These are phyloP conservation scores for Epithemia pelagica DNA, from an alignment of 108 stramenopile genomes.

Conservation along the genomic window DNA sequence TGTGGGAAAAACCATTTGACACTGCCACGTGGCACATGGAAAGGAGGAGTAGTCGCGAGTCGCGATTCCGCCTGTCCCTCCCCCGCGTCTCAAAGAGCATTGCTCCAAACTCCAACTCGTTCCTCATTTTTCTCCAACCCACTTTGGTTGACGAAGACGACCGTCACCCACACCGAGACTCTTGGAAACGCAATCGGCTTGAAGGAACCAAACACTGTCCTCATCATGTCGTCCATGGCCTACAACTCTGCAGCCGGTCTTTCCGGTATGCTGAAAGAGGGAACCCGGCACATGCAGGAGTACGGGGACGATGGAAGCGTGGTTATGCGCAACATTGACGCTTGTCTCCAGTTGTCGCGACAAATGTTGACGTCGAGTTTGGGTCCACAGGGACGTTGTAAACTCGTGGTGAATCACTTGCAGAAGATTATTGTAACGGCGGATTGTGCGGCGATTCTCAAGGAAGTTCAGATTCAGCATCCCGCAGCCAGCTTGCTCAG, in stretches of 20 bases:
- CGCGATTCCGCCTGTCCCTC: too few relatives aligned
- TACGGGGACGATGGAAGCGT: constrained; percentile 40
- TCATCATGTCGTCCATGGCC: constrained; percentile 74
- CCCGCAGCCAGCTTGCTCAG: constrained; percentile 96
- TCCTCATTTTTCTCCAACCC: too few relatives aligned
- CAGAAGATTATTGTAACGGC: constrained; percentile 96
- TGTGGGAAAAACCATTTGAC: too few relatives aligned
- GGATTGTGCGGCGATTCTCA: constrained; percentile 94
- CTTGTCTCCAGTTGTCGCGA: constrained; percentile 87
- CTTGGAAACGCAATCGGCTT: too few relatives aligned
- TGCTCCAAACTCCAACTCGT: too few relatives aligned
- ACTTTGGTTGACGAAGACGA: too few relatives aligned
- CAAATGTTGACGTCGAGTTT: constrained; percentile 86
- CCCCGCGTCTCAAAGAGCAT: too few relatives aligned
- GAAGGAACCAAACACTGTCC: too few relatives aligned
- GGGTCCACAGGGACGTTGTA: constrained; percentile 98
- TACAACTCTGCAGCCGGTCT: constrained; percentile 84
- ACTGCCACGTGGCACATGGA: too few relatives aligned
- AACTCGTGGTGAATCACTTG: constrained; percentile 98
- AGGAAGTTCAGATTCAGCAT: constrained; percentile 95
- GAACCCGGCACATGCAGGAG: constrained; percentile 60
- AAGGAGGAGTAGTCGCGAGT: too few relatives aligned
- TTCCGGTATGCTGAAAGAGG: constrained; percentile 83
- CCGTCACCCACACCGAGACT: too few relatives aligned
- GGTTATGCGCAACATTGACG: constrained; percentile 88